A percentile compares a stretch with the other conserved stretches of the same genome.
Conservation (phyloP, 1,284 basidiomycete genomes). For the Baeospora myosura region DNA sequence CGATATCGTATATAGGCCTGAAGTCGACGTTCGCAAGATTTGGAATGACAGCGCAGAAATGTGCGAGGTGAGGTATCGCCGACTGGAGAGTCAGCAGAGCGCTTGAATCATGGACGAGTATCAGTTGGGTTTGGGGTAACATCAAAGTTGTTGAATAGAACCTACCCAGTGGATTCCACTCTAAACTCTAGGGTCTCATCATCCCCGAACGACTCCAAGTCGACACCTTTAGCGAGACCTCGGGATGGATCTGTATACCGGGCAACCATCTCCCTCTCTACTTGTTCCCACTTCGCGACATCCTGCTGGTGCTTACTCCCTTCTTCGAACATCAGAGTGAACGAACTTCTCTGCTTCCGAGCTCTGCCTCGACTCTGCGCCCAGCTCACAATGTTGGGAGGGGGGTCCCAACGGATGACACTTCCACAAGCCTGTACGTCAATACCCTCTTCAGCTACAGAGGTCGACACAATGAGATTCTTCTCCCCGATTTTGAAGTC, state of each 20-base stretch:
- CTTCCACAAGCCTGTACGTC: conserved; percentile 76
- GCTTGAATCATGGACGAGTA: conserved; percentile 30
- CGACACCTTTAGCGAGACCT: conserved; percentile 14
- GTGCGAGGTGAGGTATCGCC: conserved; percentile 61
- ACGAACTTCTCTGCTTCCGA: conserved; percentile 59
- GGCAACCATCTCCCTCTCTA: conserved; percentile 52
- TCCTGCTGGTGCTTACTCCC: conserved; percentile 31
- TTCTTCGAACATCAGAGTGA: conserved; percentile 64
- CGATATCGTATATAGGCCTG: conserved; percentile 56
- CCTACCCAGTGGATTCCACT: too few species aligned
- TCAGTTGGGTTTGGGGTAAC: too few species aligned
- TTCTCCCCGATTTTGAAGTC: conserved; percentile 65
- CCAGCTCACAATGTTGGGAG: conserved; percentile 71
- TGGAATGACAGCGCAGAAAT: conserved; percentile 70
- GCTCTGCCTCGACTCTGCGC: conserved; percentile 77
- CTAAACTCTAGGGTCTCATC: conserved; percentile 40
- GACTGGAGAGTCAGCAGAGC: conserved; percentile 67
- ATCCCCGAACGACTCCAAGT: conserved; percentile 23
- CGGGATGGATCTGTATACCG: conserved; percentile 45
- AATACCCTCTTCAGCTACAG: conserved; percentile 80
- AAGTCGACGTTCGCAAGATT: conserved; percentile 44
- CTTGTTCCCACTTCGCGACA: conserved; percentile 40
- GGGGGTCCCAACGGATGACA: conserved; percentile 68
- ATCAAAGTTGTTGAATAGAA: too few species aligned
- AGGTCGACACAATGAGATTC: conserved; percentile 71